Evolutionary conservation across 139 green algal species (phyloP), one percentile per base, ranked within the genome.

Genomic region (Spirogloea muscicola): DNA sequence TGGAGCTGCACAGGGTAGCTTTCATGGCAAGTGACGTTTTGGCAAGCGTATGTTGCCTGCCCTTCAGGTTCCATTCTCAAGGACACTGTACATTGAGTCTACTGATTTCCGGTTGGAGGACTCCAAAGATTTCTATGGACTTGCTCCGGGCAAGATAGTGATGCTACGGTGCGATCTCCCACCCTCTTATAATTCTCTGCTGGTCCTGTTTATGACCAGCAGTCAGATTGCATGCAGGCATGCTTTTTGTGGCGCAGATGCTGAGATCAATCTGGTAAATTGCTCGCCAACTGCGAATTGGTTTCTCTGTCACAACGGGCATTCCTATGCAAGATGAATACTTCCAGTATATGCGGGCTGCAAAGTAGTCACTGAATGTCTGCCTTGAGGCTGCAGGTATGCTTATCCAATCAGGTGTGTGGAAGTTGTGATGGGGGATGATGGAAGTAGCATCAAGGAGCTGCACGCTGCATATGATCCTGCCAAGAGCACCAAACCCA

Each of bases 11-110:
- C n/a, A n/a, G n/a, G n/a, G n/a, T n/a, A n/a, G n/a, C n/a, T n/a
- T n/a, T n/a, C n/a, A n/a, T n/a, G n/a, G n/a, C n/a, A n/a, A n/a
- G n/a, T n/a, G n/a, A n/a, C n/a, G n/a, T n/a, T n/a, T n/a, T n/a
- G n/a, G n/a, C n/a, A n/a, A n/a, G n/a, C n/a, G n/a, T n/a, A n/a
- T n/a, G n/a, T n/a, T n/a, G n/a, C n/a, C n/a, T n/a, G n/a, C n/a
- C n/a, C n/a, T 37, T n/a, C 42, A 80, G 76, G 41, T 94, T 33
- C 89, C 89, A 5, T 90, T 96, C 75, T 91, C 82, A 1, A 82
- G 86, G 2, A 84, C 92, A 9, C 85, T 98, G 34, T 99, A 96
- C 84, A 96, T 99, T 10, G 95, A 98, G 83, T 64, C 74, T 0
- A 91, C 86, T 0, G 95, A 99, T 86, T 98, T 98, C 86, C 82